Base-by-base conservation (phyloP, 1,139 yeast genomes). In the Geotrichum fermentans region DNA sequence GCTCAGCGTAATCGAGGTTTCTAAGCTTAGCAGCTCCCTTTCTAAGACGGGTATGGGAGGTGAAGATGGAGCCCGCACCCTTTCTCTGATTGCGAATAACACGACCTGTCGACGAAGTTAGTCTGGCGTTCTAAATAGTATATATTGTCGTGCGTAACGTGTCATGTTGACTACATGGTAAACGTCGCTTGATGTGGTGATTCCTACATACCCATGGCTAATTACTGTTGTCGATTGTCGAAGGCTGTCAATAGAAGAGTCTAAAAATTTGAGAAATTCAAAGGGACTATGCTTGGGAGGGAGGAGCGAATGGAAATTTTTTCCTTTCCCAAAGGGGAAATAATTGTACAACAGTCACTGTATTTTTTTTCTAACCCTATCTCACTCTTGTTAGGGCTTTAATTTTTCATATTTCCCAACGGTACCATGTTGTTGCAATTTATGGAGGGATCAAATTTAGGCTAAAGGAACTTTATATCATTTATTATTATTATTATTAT, bases 61-160 rank as follows among this genome's bases (percentile, higher is more conserved):
- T 86, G 89, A 94, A 94, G 83, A 94, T 89, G 72, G 97, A 90
- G 73, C 98, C 98, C 79, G 97, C 97, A 84, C 97, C 97, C 82
- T 94, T 94, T 88, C 99, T 90, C 86, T 94, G 98, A 84, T 94
- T 92, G 82, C 98, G 95, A 82, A 94, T 94, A 80, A 94, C 99
- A 85, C 98, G 92, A 87, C 98, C 97, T 36, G 26, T 24, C 45
- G 34, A 24, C 37, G 16, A 40, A 1, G 20, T 11, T 24, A 30
- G 37, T 16, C 8, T 14, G 7, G 17, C n/a, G 28, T 24, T 10
- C 28, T n/a, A n/a, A n/a, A n/a, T n/a, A n/a, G n/a, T n/a, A n/a
- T 8, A 28, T 13, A 28, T 28, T 28, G 13, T 13, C 30, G 30
- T 8, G 11, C 11, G 8, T 28, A 13, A 28, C 13, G 13, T 28